Conservation (phyloP, 202 grass and related monocot genomes). For the Panicum hallii region DNA sequence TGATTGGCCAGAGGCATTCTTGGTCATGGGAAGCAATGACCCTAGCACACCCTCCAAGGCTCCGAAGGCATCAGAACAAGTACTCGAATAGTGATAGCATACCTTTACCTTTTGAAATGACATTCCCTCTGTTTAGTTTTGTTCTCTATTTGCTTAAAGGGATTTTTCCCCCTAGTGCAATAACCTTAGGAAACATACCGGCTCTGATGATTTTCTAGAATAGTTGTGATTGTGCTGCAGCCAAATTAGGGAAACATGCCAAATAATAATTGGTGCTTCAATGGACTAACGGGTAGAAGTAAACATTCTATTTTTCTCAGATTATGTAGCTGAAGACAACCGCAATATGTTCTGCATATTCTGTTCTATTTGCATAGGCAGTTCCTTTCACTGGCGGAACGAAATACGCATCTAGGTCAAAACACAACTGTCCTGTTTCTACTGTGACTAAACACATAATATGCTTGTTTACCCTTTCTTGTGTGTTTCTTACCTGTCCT, state of each 20-base stretch:
- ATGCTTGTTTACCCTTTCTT: slow-evolving; percentile 25
- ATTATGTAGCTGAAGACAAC: slow-evolving; percentile 17
- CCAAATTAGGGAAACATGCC: slow-evolving; percentile 1
- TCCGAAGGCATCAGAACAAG: slow-evolving; percentile 53
- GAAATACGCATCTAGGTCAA: slow-evolving; percentile 20
- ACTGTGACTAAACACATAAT: slow-evolving; percentile 15
- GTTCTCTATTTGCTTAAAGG: neutral
- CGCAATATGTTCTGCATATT: slow-evolving; percentile 26
- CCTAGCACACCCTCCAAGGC: slow-evolving; percentile 54
- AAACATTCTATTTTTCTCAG: slow-evolving; percentile 10
- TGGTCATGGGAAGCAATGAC: slow-evolving; percentile 56
- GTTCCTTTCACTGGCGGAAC: neutral
- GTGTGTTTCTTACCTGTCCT: slow-evolving; percentile 16
- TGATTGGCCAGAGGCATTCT: slow-evolving; percentile 9
- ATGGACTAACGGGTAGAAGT: neutral
- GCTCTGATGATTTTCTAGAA: neutral
- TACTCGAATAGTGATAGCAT: neutral
- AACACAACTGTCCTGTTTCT: slow-evolving; percentile 13
- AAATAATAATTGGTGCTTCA: slow-evolving; percentile 10
- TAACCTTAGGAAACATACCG: neutral
- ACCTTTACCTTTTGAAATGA: neutral
- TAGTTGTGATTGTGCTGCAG: neutral
- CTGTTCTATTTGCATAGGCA: slow-evolving; percentile 30
- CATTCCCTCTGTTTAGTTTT: slow-evolving; percentile 5
- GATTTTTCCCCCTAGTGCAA: neutral